Evolutionary conservation across 78 protist species (phyloP).

Genomic region (Dictyostelium citrinum): DNA sequence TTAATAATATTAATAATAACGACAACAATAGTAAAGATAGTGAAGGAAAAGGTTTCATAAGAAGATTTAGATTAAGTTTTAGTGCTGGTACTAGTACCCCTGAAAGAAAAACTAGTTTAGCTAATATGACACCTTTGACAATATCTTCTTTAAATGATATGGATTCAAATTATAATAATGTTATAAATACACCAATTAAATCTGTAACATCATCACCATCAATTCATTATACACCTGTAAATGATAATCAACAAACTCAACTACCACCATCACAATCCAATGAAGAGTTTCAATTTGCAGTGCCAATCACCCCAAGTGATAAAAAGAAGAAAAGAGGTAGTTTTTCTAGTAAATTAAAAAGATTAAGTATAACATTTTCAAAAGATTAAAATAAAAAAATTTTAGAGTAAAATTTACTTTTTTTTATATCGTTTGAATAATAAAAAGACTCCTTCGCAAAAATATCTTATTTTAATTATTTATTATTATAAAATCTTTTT

Average conservation of each 20-base stretch:
- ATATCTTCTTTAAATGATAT: background rate
- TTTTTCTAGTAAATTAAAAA: constrained; percentile 14
- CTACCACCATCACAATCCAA: background rate
- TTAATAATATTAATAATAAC: too few relatives aligned
- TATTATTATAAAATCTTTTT: too few relatives aligned
- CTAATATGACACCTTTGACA: background rate
- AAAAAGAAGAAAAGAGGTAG: background rate
- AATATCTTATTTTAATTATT: too few relatives aligned
- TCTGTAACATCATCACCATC: constrained; percentile 4
- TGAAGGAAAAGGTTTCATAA: constrained; percentile 6
- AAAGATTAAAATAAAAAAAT: background rate
- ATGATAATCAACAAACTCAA: background rate
- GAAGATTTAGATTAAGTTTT: constrained; percentile 23
- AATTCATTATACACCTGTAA: background rate
- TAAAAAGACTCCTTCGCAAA: too few relatives aligned
- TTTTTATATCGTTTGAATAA: too few relatives aligned
- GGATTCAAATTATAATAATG: background rate
- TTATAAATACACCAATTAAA: background rate
- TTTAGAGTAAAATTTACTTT: too few relatives aligned
- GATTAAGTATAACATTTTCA: constrained; percentile 18
- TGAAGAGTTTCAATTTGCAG: background rate
- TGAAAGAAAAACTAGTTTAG: background rate
- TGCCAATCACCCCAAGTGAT: constrained; percentile 1
- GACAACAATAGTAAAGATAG: background rate
- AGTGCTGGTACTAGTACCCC: background rate